Percentiles rank a stretch among this genome's conserved stretches.
These are phyloP conservation scores for Pulveroboletus frians DNA, from an alignment of 768 basidiomycete species.

Conservation along the genomic window DNA sequence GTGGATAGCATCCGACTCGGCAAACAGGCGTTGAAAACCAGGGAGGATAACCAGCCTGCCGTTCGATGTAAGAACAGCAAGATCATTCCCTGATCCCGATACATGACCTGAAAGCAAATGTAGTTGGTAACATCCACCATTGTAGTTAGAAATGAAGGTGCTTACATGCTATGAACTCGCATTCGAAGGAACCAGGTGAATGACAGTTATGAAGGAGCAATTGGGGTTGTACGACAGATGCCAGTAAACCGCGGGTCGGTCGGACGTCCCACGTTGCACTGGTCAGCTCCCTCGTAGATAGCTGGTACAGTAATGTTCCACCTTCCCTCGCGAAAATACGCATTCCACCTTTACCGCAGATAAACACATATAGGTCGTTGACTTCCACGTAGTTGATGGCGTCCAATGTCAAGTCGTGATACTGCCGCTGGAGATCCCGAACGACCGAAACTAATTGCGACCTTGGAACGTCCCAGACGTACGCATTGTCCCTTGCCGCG, in stretches of 20 bases:
- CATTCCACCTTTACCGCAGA: constrained; percentile 47
- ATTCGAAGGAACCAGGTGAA: neutral
- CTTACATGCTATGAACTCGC: constrained; percentile 29
- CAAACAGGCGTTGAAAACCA: constrained; percentile 24
- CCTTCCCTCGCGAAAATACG: constrained; percentile 50
- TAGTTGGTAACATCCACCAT: neutral
- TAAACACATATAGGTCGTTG: constrained; percentile 49
- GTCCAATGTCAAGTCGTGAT: constrained; percentile 26
- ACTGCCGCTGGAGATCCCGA: constrained; percentile 16
- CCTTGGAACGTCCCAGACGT: constrained; percentile 58
- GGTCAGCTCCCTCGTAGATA: constrained; percentile 34
- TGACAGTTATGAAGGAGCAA: constrained; percentile 13
- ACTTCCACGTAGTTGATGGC: constrained; percentile 64
- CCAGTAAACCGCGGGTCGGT: constrained; percentile 5
- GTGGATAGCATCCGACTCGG: constrained; percentile 30
- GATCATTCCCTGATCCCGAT: constrained; percentile 42
- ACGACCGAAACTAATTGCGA: constrained; percentile 42
- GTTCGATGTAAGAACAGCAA: constrained; percentile 27
- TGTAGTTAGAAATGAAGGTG: neutral
- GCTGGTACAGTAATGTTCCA: constrained; percentile 40
- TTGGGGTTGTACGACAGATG: constrained; percentile 20
- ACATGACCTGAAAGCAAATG: constrained; percentile 33
- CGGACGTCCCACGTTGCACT: constrained; percentile 35
- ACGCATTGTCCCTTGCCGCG: constrained; percentile 40
- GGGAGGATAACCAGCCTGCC: constrained; percentile 26